Percentiles rank a stretch among this genome's conserved stretches.
These are phyloP conservation scores for Euryodendron excelsum DNA, from an alignment of 148 eudicot genomes.

Conservation along the genomic window DNA sequence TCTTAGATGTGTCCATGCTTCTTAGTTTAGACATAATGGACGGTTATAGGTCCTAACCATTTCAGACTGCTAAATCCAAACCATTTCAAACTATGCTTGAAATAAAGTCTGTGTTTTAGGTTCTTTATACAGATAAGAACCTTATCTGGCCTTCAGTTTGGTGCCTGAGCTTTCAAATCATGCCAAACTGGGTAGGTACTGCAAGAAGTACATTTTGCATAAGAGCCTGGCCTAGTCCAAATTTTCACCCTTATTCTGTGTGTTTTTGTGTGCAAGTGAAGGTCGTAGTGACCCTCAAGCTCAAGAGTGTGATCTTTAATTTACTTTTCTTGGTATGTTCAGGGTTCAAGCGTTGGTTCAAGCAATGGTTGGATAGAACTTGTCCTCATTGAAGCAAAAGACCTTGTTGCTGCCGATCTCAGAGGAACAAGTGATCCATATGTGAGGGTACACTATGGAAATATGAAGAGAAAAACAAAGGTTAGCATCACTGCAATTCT, in stretches of 20 bases:
- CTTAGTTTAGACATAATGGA: too few species aligned
- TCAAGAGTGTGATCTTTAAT: not conserved
- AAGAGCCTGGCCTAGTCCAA: not conserved
- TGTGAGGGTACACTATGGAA: slow-evolving; percentile 86
- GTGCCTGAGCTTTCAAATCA: too few species aligned
- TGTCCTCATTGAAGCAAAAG: slow-evolving; percentile 72
- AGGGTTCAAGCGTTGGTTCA: slow-evolving; percentile 40
- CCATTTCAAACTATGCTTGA: too few species aligned
- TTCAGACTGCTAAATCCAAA: too few species aligned
- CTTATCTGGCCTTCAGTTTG: not conserved
- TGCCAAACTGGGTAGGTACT: not conserved
- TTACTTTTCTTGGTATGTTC: slow-evolving; percentile 12
- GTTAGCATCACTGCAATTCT: slow-evolving; percentile 27
- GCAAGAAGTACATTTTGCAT: not conserved
- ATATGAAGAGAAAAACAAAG: slow-evolving; percentile 74
- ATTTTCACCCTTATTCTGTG: not conserved
- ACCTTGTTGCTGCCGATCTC: slow-evolving; percentile 92
- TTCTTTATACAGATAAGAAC: not conserved
- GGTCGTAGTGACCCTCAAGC: not conserved
- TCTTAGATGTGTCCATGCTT: too few species aligned
- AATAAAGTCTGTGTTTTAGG: not conserved
- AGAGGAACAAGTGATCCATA: slow-evolving; percentile 98
- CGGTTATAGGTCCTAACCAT: too few species aligned
- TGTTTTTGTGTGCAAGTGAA: not conserved
- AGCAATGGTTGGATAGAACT: slow-evolving; percentile 73